Base-by-base conservation (phyloP, 2,329 filamentous ascomycete genomes). In the Monosporascus sp. region DNA sequence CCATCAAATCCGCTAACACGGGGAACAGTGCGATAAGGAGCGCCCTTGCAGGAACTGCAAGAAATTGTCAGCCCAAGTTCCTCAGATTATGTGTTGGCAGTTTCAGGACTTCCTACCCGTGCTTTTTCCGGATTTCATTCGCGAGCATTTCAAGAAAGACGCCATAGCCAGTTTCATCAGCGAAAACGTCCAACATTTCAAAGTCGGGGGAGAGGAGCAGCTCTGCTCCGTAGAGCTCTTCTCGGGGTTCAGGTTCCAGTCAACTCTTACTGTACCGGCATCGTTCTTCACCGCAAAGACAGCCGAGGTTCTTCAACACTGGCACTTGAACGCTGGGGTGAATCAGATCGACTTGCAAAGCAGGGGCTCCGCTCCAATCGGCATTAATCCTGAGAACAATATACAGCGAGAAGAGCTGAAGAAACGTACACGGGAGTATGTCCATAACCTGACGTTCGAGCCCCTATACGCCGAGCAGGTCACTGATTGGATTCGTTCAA, bases 41-140 rank as follows among this genome's bases (percentile, higher is more conserved):
- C 70, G 80, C 46, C 79, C 80, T 0, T 83, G 80, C 67, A 75
- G 74, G 64, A 81, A 77, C 67, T 83, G 80, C 70, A 74, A 72
- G 58, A 79, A 80, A 65, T 72, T 82, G 50, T 72, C 73, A 50
- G 63, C 70, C 2, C 68, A 73, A 48, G 70, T 81, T 15, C 79
- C 80, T 2, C 76, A 80, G 59, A 74, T 79, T 20, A 71, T 83
- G 24, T 83, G 80, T 67, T 83, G 80, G 80, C 78, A 79, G 62
- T 83, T 83, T 54, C 71, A 74, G 41, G 79, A 83, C 61, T 83
- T 83, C 54, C 55, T 78, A 7, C 69, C 71, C 0, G 70, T 77
- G 2, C 60, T 83, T 25, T 82, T 83, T 52, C 80, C 80, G 5
- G 68, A 69, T 8, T 75, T 81, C 52, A 74, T 82, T 37, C 71